A percentile compares a stretch with the other conserved stretches of the same genome.
Evolutionary conservation across 2,329 filamentous ascomycete genomes (phyloP).

Genomic region (Colletotrichum brevisporum): DNA sequence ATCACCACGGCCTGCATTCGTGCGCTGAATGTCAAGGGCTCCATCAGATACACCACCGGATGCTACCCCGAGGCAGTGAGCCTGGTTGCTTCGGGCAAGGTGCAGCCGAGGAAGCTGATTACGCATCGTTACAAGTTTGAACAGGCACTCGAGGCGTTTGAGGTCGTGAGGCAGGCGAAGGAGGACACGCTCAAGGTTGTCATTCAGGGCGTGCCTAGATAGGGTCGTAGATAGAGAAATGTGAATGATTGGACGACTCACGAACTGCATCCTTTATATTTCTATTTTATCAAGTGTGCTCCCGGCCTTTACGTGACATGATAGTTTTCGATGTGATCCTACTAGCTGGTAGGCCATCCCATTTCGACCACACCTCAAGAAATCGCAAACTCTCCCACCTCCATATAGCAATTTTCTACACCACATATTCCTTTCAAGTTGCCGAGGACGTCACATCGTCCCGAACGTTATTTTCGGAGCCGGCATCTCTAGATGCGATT

Average conservation of each 20-base stretch:
- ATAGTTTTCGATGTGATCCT: background rate
- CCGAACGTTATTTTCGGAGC: background rate
- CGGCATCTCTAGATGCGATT: slow-evolving; percentile 23
- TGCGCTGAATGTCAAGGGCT: slow-evolving; percentile 82
- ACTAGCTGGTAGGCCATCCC: background rate
- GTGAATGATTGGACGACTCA: background rate
- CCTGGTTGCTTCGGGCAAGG: slow-evolving; percentile 63
- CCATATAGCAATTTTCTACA: background rate
- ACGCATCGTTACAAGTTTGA: slow-evolving; percentile 78
- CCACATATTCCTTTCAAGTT: background rate
- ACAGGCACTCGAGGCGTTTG: slow-evolving; percentile 74
- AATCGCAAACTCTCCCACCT: background rate
- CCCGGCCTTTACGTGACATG: background rate
- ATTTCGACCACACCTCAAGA: slow-evolving; percentile 4
- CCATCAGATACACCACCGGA: slow-evolving; percentile 81
- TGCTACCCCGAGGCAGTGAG: slow-evolving; percentile 75
- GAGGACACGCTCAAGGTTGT: slow-evolving; percentile 81
- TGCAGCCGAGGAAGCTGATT: slow-evolving; percentile 67
- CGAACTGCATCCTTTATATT: background rate
- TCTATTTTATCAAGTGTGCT: background rate
- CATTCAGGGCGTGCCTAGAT: slow-evolving; percentile 59
- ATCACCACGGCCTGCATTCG: slow-evolving; percentile 79
- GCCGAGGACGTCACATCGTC: background rate
- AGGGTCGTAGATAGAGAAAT: background rate
- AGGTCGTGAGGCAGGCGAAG: slow-evolving; percentile 76